Evolutionary conservation across 2,329 filamentous ascomycete genomes (phyloP).

Genomic region (Aspergillus sp.): DNA sequence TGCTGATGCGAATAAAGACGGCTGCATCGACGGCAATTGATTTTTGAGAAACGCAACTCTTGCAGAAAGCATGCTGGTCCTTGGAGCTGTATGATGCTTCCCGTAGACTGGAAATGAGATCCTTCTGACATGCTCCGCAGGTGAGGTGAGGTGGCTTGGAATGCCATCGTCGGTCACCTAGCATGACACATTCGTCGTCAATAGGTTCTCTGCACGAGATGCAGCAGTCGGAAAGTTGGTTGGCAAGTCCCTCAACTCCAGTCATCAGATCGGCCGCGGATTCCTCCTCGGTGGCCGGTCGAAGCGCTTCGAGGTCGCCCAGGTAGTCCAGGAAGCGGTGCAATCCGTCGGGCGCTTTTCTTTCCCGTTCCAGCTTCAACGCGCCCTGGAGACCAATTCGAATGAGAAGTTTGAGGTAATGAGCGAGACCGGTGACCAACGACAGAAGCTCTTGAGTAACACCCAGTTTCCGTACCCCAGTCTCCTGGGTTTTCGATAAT

Average conservation of each 20-base stretch:
- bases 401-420: conserved; percentile 95
- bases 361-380: conserved; percentile 81
- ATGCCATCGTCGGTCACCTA: conserved; percentile 73
- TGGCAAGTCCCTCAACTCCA: conserved; percentile 59
- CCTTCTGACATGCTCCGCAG: conserved; percentile 62
- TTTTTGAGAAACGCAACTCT: conserved; percentile 48
- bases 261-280: conserved; percentile 55
- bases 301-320: conserved; percentile 68
- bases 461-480: conserved; percentile 78
- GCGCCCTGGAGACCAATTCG: conserved; percentile 93
- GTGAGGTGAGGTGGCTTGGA: conserved; percentile 58
- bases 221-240: conserved; percentile 78
- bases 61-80: conserved; percentile 64
- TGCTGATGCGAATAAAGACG: conserved; percentile 67
- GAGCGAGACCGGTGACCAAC: conserved; percentile 87
- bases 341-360: conserved; percentile 63
- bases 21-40: conserved; percentile 49
- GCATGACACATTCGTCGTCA: conserved; percentile 82
- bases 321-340: conserved; percentile 78
- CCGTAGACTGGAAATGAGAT: conserved; percentile 60
- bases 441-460: conserved; percentile 98
- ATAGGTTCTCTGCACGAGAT: conserved; percentile 73
- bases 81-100: conserved; percentile 63
- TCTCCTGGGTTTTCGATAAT: conserved; percentile 88
- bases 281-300: conserved; percentile 55